Conservation (phyloP, 1,139 yeast genomes). For the Maudiozyma humilis region DNA sequence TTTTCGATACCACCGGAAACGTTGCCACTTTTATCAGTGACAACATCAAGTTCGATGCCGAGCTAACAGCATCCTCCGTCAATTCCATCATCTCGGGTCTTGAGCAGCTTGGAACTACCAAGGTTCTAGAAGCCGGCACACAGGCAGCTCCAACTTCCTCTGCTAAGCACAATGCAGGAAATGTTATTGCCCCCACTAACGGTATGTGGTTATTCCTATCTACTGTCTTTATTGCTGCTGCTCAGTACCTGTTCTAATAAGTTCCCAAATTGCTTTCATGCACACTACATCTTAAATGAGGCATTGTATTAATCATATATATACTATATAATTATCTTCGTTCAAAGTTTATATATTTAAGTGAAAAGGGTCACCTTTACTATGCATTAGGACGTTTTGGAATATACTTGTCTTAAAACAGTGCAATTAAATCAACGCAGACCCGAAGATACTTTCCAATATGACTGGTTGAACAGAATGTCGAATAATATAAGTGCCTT, state of each 20-base stretch:
- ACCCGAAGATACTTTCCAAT: too few species aligned
- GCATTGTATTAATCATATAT: not conserved
- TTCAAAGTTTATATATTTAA: too few species aligned
- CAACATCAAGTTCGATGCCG: constrained; percentile 39
- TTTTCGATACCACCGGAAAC: constrained; percentile 50
- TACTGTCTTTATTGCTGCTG: not conserved
- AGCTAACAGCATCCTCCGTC: constrained; percentile 22
- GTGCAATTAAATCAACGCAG: too few species aligned
- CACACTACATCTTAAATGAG: not conserved
- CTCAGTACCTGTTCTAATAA: too few species aligned
- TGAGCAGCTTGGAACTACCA: constrained; percentile 1
- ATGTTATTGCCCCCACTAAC: not conserved
- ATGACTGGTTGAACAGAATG: too few species aligned
- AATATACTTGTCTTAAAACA: too few species aligned
- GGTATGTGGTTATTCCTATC: not conserved
- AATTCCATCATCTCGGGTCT: constrained; percentile 14
- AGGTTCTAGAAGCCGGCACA: not conserved
- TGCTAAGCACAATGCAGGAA: not conserved
- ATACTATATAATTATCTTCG: too few species aligned
- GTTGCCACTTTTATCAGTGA: constrained; percentile 51
- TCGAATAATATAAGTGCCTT: too few species aligned
- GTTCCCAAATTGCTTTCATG: not conserved
- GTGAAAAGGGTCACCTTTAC: too few species aligned
- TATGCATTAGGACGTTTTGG: too few species aligned
- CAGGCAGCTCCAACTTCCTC: not conserved